A percentile compares a stretch with the other conserved stretches of the same genome.
Evolutionary conservation across 345 rosid species (phyloP).

Genomic region (Salix dunnii): DNA sequence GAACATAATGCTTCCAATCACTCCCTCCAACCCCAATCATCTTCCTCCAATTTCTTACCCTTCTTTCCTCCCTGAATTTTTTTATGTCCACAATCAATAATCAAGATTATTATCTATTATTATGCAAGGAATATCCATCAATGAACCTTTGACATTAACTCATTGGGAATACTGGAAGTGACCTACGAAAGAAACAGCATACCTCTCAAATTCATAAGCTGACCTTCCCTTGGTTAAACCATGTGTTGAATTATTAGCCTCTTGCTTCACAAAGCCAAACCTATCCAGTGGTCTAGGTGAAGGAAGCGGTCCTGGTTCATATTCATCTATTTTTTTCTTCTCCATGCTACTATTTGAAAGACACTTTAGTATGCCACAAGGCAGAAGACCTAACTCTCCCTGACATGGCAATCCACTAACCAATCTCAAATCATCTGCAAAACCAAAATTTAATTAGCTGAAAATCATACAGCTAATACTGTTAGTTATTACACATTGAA

Average conservation of each 20-base stretch:
- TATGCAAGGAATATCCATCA: background rate
- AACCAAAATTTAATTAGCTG: conserved; percentile 10
- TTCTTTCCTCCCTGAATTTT: conserved; percentile 73
- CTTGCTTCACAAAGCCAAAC: conserved; percentile 78
- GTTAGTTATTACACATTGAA: background rate
- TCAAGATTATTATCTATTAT: conserved; percentile 9
- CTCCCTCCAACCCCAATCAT: conserved; percentile 97
- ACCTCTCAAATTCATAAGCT: conserved; percentile 52
- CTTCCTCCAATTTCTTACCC: conserved; percentile 90
- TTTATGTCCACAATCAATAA: conserved; percentile 9
- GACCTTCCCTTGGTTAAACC: conserved; percentile 48
- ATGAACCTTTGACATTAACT: background rate
- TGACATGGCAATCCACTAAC: conserved; percentile 25
- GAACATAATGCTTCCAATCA: conserved; percentile 89
- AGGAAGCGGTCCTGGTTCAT: conserved; percentile 65
- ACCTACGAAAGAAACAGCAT: conserved; percentile 9
- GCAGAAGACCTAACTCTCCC: conserved; percentile 16
- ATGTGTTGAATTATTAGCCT: conserved; percentile 46
- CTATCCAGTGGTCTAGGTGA: conserved; percentile 57
- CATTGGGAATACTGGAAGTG: background rate
- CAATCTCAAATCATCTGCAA: conserved; percentile 10
- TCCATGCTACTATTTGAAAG: conserved; percentile 56
- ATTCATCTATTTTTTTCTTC: conserved; percentile 51
- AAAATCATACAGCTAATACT: background rate
- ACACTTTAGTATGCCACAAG: conserved; percentile 13